Evolutionary conservation across 768 basidiomycete species (phyloP).

Genomic region (Rubroboletus satanas): DNA sequence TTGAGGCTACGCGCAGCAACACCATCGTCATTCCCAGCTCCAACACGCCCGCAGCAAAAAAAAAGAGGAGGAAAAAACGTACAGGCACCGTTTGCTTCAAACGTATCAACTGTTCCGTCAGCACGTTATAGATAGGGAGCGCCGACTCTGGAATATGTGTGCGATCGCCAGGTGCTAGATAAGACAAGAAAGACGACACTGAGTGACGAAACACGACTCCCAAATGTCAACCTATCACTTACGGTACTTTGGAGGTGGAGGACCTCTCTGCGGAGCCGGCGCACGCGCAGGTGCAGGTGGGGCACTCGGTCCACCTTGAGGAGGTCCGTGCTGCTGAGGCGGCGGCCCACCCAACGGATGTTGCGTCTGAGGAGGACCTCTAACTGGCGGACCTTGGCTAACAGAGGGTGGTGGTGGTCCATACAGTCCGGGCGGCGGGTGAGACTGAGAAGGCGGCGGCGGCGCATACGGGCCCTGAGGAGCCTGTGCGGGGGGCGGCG

Average conservation of each 20-base stretch:
- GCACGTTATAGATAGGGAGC: slow-evolving; percentile 60
- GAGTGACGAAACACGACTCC: neutral
- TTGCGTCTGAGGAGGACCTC: slow-evolving; percentile 27
- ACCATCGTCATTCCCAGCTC: neutral
- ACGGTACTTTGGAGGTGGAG: slow-evolving; percentile 58
- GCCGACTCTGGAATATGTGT: slow-evolving; percentile 81
- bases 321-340: slow-evolving; percentile 29
- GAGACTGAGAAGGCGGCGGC: slow-evolving; percentile 12
- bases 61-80: slow-evolving; percentile 24
- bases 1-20: slow-evolving; percentile 51
- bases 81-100: slow-evolving; percentile 78
- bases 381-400: slow-evolving; percentile 24
- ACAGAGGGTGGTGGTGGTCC: slow-evolving; percentile 30
- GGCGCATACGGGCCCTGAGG: slow-evolving; percentile 26
- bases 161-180: slow-evolving; percentile 80
- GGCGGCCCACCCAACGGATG: slow-evolving; percentile 27
- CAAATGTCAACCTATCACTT: slow-evolving; percentile 25
- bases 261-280: slow-evolving; percentile 34
- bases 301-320: slow-evolving; percentile 26
- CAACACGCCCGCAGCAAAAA: neutral
- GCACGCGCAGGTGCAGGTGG: slow-evolving; percentile 28
- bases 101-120: slow-evolving; percentile 58
- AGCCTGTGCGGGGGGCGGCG: slow-evolving; percentile 15
- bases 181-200: neutral
- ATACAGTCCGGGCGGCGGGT: slow-evolving; percentile 19